Conservation (phyloP, 768 basidiomycete species). For the Mycena venus region DNA sequence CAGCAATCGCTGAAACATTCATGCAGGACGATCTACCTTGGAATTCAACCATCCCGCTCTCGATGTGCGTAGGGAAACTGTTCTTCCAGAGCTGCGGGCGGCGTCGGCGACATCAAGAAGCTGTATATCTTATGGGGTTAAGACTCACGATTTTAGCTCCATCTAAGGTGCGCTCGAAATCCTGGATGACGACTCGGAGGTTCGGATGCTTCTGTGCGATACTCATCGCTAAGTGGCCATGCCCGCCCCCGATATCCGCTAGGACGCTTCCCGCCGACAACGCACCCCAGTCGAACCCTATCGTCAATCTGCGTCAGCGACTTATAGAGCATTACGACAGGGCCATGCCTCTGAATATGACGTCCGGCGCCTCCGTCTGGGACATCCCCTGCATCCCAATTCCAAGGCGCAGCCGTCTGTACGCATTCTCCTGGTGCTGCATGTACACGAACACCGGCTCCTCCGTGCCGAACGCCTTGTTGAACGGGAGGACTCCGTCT, state of each 20-base stretch:
- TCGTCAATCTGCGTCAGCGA: not conserved
- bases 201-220: not conserved
- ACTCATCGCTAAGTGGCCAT: not conserved
- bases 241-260: not conserved
- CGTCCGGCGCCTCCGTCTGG: not conserved
- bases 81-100: not conserved
- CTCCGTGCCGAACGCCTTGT: not conserved
- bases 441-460: not conserved
- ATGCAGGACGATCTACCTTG: too few relatives aligned
- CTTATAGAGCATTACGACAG: not conserved
- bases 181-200: not conserved
- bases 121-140: too few relatives aligned
- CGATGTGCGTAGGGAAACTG: not conserved
- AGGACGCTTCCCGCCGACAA: not conserved
- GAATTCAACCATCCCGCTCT: constrained; percentile 1
- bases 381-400: not conserved
- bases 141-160: not conserved
- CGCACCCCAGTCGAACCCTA: not conserved
- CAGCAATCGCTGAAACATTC: not conserved
- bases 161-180: not conserved
- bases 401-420: too few relatives aligned
- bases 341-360: not conserved
- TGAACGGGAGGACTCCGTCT: too few relatives aligned
- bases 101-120: not conserved
- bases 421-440: not conserved